These are phyloP conservation scores for Salvia miltiorrhiza DNA, from an alignment of 257 asterid species.

Conservation along the genomic window DNA sequence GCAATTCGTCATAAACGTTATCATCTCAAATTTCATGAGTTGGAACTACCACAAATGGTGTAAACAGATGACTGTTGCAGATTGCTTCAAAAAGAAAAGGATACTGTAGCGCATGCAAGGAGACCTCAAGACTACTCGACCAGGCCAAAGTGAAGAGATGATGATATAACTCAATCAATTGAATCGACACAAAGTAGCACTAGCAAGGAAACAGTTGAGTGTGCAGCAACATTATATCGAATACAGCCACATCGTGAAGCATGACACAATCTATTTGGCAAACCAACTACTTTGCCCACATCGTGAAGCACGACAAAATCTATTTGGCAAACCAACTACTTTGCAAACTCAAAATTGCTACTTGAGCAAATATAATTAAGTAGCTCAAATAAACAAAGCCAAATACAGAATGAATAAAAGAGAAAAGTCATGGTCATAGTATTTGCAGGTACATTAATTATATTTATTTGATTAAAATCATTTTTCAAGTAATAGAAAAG, in stretches of 20 bases:
- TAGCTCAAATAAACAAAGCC: neutral
- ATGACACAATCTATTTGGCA: neutral
- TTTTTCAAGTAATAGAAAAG: neutral
- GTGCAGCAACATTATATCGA: neutral
- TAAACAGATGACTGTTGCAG: too few relatives aligned
- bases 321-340: neutral
- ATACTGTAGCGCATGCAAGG: too few relatives aligned
- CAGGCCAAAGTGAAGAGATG: too few relatives aligned
- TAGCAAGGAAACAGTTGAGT: neutral
- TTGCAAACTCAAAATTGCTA: neutral
- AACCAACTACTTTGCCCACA: too few relatives aligned
- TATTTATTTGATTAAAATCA: neutral
- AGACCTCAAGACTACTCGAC: neutral
- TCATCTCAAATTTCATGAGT: too few relatives aligned
- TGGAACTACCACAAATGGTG: too few relatives aligned
- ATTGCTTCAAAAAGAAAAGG: too few relatives aligned
- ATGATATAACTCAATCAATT: too few relatives aligned
- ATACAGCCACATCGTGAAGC: neutral
- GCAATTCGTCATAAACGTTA: slow-evolving; percentile 8
- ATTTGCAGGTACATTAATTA: neutral
- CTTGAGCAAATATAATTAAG: neutral
- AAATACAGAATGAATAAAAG: neutral
- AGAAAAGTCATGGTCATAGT: neutral
- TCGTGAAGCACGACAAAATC: neutral
- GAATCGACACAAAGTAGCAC: neutral